These are phyloP conservation scores for Lactarius evosmus DNA, from an alignment of 768 basidiomycete genomes.

Conservation along the genomic window DNA sequence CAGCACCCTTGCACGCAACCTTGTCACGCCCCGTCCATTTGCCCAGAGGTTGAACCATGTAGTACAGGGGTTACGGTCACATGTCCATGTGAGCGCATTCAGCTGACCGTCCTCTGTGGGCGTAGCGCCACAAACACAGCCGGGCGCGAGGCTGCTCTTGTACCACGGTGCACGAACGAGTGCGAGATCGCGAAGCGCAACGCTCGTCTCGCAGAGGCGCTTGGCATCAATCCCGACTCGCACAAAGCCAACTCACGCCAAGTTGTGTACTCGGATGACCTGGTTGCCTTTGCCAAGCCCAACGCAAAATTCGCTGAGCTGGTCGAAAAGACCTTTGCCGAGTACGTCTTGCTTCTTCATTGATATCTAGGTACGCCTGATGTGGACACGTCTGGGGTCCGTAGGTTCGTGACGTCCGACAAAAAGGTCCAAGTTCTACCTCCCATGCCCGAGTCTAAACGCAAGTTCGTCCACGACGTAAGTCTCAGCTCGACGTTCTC, in stretches of 20 bases:
- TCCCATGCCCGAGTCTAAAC: constrained; percentile 72
- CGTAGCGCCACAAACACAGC: constrained; percentile 46
- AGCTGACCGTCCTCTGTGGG: constrained; percentile 71
- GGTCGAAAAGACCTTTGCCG: constrained; percentile 80
- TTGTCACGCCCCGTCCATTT: constrained; percentile 88
- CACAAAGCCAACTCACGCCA: constrained; percentile 37
- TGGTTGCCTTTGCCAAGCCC: constrained; percentile 56
- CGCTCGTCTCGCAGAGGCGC: constrained; percentile 81
- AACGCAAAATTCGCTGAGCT: constrained; percentile 64
- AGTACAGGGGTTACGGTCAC: constrained; percentile 58
- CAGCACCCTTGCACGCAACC: constrained; percentile 71
- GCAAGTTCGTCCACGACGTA: constrained; percentile 81
- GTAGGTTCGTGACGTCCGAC: constrained; percentile 66
- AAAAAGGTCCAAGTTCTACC: constrained; percentile 72
- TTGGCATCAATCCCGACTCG: constrained; percentile 70
- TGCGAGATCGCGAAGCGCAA: constrained; percentile 86
- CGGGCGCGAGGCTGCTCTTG: constrained; percentile 41
- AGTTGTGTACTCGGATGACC: constrained; percentile 58
- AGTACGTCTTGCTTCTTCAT: constrained; percentile 46
- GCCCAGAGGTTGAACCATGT: constrained; percentile 80
- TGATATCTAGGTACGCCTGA: constrained; percentile 12
- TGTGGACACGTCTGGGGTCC: not conserved
- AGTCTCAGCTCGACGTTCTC: constrained; percentile 31
- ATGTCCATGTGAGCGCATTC: constrained; percentile 83
- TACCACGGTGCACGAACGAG: constrained; percentile 75